Evolutionary conservation across 495 filamentous ascomycete species (phyloP).

Genomic region (Parathielavia hyrcaniae): DNA sequence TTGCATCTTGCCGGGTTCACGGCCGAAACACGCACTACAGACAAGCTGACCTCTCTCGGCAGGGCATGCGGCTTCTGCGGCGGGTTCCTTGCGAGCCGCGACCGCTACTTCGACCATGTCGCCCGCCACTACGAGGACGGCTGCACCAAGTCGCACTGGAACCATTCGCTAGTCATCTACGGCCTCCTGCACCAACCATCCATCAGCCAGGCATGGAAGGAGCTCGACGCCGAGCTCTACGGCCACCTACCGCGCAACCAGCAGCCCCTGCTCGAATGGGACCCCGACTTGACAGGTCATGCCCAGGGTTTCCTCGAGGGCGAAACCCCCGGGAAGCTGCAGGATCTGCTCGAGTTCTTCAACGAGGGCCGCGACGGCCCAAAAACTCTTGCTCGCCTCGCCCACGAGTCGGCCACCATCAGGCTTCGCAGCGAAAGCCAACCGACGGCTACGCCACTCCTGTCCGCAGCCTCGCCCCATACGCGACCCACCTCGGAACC

Average conservation of each 20-base stretch:
- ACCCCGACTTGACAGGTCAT: constrained; percentile 40
- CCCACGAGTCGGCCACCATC: constrained; percentile 40
- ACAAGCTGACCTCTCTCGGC: constrained; percentile 1
- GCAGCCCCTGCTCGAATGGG: constrained; percentile 46
- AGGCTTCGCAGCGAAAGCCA: constrained; percentile 26
- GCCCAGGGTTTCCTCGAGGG: constrained; percentile 45
- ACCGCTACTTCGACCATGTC: constrained; percentile 48
- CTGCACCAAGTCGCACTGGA: constrained; percentile 44
- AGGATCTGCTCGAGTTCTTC: constrained; percentile 48
- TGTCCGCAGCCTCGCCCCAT: neutral
- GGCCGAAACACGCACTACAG: constrained; percentile 12
- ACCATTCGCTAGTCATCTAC: constrained; percentile 47
- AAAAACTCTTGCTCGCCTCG: constrained; percentile 36
- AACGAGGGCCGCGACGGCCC: constrained; percentile 38
- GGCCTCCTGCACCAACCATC: constrained; percentile 45
- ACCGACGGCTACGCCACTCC: constrained; percentile 5
- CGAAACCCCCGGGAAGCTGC: constrained; percentile 43
- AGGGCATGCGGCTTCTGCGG: constrained; percentile 47
- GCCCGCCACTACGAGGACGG: constrained; percentile 46
- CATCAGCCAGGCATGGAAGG: constrained; percentile 44
- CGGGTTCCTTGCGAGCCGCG: constrained; percentile 40
- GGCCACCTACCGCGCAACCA: constrained; percentile 37
- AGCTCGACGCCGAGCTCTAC: constrained; percentile 36
- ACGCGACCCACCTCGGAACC: constrained; percentile 27
- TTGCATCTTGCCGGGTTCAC: constrained; percentile 25